Evolutionary conservation across 352 stramenopile genomes (phyloP).

Genomic region (Pythium brassicae): DNA sequence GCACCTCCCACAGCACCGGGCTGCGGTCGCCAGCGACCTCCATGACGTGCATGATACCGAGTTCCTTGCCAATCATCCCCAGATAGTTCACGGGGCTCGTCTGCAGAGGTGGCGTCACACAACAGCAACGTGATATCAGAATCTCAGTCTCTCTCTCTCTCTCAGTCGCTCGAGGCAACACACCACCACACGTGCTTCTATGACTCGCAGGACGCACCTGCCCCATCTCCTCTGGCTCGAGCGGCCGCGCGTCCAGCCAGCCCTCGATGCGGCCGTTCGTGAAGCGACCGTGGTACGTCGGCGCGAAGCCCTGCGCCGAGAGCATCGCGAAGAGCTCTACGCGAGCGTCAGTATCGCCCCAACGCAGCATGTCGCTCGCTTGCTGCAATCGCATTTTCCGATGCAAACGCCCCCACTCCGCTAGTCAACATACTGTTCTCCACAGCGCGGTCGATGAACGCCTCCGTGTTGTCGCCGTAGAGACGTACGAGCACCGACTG

Average conservation of each 20-base stretch:
- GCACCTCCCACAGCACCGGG: slow-evolving; percentile 64
- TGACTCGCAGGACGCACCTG: slow-evolving; percentile 20
- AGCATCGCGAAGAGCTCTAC: slow-evolving; percentile 83
- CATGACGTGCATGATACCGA: slow-evolving; percentile 87
- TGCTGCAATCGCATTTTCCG: slow-evolving; percentile 3
- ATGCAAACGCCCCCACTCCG: background rate
- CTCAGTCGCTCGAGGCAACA: background rate
- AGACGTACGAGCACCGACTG: slow-evolving; percentile 86
- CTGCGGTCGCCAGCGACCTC: slow-evolving; percentile 56
- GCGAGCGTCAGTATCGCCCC: slow-evolving; percentile 3
- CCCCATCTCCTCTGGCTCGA: slow-evolving; percentile 89
- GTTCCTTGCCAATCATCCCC: slow-evolving; percentile 80
- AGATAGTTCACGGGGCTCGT: slow-evolving; percentile 75
- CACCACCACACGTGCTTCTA: too few relatives aligned
- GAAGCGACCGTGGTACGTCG: slow-evolving; percentile 88
- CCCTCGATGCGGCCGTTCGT: slow-evolving; percentile 91
- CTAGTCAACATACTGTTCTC: slow-evolving; percentile 76
- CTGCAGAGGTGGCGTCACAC: slow-evolving; percentile 11
- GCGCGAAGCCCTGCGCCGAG: slow-evolving; percentile 78
- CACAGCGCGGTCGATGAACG: slow-evolving; percentile 89
- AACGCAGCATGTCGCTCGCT: background rate
- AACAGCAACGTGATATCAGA: too few relatives aligned
- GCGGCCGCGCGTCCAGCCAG: slow-evolving; percentile 74
- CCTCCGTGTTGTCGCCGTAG: slow-evolving; percentile 91
- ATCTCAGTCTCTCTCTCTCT: background rate